phyloP scores from a whole-genome alignment of 371 early-diverging fungal genomes.

The Mortierella sp. region DNA sequence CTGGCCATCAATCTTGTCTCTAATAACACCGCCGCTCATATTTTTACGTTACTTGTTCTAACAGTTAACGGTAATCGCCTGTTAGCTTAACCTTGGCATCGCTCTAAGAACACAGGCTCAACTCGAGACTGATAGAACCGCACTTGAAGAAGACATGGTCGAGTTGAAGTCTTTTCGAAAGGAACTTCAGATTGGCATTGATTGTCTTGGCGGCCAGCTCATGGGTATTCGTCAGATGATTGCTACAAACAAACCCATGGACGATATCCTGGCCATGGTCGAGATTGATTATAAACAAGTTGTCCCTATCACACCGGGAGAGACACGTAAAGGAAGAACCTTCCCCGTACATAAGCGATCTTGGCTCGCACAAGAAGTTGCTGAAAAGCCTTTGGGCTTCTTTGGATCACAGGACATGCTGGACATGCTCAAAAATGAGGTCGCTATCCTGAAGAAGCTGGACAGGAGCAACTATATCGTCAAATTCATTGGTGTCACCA shows the following conservation, averaged over 20 bases:
- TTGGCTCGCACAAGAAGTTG: slow-evolving; percentile 54
- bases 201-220: slow-evolving; percentile 46
- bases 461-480: slow-evolving; percentile 55
- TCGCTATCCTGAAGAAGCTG: slow-evolving; percentile 57
- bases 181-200: slow-evolving; percentile 49
- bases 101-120: slow-evolving; percentile 50
- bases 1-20: neutral
- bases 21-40: neutral
- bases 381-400: slow-evolving; percentile 52
- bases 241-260: slow-evolving; percentile 47
- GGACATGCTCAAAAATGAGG: slow-evolving; percentile 51
- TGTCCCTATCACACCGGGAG: slow-evolving; percentile 37
- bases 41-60: neutral
- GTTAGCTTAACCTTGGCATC: slow-evolving; percentile 53
- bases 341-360: slow-evolving; percentile 54
- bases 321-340: slow-evolving; percentile 49
- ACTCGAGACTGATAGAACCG: slow-evolving; percentile 50
- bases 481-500: slow-evolving; percentile 53
- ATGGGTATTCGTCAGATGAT: slow-evolving; percentile 56
- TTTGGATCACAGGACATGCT: slow-evolving; percentile 53
- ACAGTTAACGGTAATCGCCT: neutral
- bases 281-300: slow-evolving; percentile 50
- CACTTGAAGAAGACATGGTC: slow-evolving; percentile 52
- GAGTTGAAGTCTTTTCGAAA: slow-evolving; percentile 47
- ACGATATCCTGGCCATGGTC: slow-evolving; percentile 48